A percentile compares a stretch with the other conserved stretches of the same genome.
phyloP scores from a whole-genome alignment of 345 rosid species.

The Jatropha curcas region DNA sequence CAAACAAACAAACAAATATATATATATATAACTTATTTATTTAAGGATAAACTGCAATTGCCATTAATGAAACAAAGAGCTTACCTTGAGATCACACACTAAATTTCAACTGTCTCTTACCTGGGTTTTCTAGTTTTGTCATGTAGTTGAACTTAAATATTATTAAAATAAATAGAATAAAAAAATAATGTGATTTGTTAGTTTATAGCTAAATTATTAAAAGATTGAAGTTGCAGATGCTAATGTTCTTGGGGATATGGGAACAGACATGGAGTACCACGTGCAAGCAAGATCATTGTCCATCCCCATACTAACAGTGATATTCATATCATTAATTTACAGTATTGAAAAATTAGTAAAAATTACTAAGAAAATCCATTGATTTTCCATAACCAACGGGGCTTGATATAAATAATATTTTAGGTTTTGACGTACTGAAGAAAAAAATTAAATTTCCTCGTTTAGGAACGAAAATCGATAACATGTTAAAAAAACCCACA shows the following conservation, averaged over 20 bases:
- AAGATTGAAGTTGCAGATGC: constrained; percentile 46
- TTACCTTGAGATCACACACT: constrained; percentile 6
- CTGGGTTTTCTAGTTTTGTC: constrained; percentile 20
- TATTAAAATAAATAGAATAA: neutral
- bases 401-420: constrained; percentile 11
- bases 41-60: constrained; percentile 4
- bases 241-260: constrained; percentile 44
- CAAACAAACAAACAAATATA: neutral
- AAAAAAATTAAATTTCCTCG: constrained; percentile 1
- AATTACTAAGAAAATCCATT: neutral
- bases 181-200: constrained; percentile 20
- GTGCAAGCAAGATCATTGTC: constrained; percentile 51
- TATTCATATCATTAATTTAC: constrained; percentile 7
- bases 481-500: neutral
- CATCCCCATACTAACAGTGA: constrained; percentile 43
- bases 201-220: constrained; percentile 16
- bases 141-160: neutral
- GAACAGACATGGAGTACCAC: constrained; percentile 52
- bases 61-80: constrained; percentile 12
- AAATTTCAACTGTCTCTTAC: constrained; percentile 9
- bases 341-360: neutral
- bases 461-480: constrained; percentile 27
- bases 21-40: neutral
- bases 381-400: neutral
- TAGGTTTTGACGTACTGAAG: constrained; percentile 29